These are phyloP conservation scores for Ceratocystis colombiana DNA, from an alignment of 2,329 filamentous ascomycete species.

Conservation along the genomic window DNA sequence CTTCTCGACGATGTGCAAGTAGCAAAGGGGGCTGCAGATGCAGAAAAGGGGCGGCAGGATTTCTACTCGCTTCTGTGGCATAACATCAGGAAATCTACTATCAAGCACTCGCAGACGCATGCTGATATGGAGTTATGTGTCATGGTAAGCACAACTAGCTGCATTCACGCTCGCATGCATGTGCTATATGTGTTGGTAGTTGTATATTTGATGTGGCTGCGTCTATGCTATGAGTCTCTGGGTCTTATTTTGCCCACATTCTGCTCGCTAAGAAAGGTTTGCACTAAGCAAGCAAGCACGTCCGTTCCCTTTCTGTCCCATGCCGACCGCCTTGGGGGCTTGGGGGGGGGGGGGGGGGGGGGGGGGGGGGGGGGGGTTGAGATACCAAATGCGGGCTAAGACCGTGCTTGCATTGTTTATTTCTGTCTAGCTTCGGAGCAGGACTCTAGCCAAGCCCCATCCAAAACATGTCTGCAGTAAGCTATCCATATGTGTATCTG, in stretches of 20 bases:
- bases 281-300: neutral
- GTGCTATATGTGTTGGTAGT: too few relatives aligned
- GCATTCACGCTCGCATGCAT: too few relatives aligned
- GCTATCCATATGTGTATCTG: neutral
- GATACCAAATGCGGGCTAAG: neutral
- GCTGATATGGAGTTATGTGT: too few relatives aligned
- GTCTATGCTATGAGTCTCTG: too few relatives aligned
- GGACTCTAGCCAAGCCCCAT: neutral
- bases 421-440: neutral
- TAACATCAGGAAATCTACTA: too few relatives aligned
- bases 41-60: neutral
- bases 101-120: too few relatives aligned
- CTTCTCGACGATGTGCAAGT: neutral
- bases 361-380: neutral
- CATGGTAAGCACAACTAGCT: too few relatives aligned
- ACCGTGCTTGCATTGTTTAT: neutral
- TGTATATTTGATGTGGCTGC: too few relatives aligned
- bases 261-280: too few relatives aligned
- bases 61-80: too few relatives aligned
- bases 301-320: neutral
- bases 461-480: neutral
- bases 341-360: too few relatives aligned
- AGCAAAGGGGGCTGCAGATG: neutral
- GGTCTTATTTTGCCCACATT: neutral
- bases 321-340: too few relatives aligned